Evolutionary conservation across 257 asterid genomes (phyloP), one percentile per base, ranked within the genome.

Genomic region (Marsdenia floribunda): DNA sequence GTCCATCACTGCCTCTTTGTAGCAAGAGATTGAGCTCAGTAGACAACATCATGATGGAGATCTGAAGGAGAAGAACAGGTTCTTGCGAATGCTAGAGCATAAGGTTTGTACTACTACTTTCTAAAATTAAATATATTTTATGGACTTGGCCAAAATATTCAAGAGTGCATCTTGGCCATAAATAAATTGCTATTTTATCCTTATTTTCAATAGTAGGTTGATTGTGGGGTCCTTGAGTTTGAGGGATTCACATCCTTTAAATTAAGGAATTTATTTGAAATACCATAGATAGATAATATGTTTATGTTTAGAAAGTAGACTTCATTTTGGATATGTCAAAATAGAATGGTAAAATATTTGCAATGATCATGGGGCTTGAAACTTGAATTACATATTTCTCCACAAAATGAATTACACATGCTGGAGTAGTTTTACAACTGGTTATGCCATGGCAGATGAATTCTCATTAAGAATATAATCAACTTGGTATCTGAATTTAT

Each of bases 1-100:
- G 52, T 58, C 47, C 16, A 26, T 40, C 19, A 26, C 12, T 69
- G 11, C 22, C 55, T 9, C 63, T 44, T 47, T 80, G 57, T 50
- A 81, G 85, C 71, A 77, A 73, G 82, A 69, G 77, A 66, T 81
- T 70, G 77, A 81, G 77, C 76, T 74, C 37, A 81, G 82, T 71
- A 79, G 77, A 67, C 71, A 53, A 13, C 63, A 77, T 52, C 82
- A 81, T 54, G 82, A 65, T 46, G 80, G 82, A 63, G 85, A 81
- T 65, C 77, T 81, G 44, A 35, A 65, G 79, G 80, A 81, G 85
- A 81, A 81, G 78, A 57, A 24, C 37, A 77, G 85, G 71, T 26
- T 81, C 49, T 66, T 75, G 0, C 70, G 82, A 40, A 81, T 81
- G 80, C 50, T 64, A 38, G 81, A 77, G 35, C 24, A 73, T 16